These are phyloP conservation scores for Kappamyces sp. DNA, from an alignment of 192 early-diverging fungal genomes.

Conservation along the genomic window DNA sequence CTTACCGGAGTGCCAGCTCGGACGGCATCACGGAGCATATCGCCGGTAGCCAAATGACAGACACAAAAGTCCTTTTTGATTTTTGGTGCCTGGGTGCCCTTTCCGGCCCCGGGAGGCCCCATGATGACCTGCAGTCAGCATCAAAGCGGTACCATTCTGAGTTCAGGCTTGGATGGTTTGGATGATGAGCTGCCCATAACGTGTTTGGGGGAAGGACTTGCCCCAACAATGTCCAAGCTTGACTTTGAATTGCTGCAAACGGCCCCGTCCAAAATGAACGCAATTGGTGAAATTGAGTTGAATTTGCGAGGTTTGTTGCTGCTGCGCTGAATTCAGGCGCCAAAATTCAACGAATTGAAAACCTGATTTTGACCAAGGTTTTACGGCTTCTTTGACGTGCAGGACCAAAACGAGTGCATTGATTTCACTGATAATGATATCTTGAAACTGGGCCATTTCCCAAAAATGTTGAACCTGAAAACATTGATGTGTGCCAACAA, in stretches of 20 bases:
- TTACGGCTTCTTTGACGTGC: not conserved
- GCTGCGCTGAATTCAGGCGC: conserved; percentile 44
- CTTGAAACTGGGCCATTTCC: conserved; percentile 75
- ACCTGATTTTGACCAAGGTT: conserved; percentile 88
- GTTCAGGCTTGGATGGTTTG: conserved; percentile 35
- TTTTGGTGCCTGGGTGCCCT: conserved; percentile 91
- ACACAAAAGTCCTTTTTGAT: conserved; percentile 95
- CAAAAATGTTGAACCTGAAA: conserved; percentile 66
- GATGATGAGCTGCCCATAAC: conserved; percentile 31
- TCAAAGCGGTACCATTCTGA: conserved; percentile 46
- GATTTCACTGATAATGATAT: conserved; percentile 93
- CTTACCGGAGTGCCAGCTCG: conserved; percentile 73
- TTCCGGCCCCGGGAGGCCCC: conserved; percentile 78
- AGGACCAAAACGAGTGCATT: conserved; percentile 87
- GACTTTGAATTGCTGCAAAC: conserved; percentile 42
- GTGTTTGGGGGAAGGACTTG: too few relatives aligned
- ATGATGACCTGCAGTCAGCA: conserved; percentile 56
- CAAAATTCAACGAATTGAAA: conserved; percentile 88
- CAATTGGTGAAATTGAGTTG: conserved; percentile 84
- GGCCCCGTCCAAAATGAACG: conserved; percentile 65
- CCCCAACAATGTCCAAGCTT: conserved; percentile 31
- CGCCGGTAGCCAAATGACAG: conserved; percentile 95
- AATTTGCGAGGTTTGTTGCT: conserved; percentile 69
- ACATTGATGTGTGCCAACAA: conserved; percentile 80
- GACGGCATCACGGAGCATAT: conserved; percentile 98